These are phyloP conservation scores for Aspergillus incahuasiensis DNA, from an alignment of 495 filamentous ascomycete species.

Conservation along the genomic window DNA sequence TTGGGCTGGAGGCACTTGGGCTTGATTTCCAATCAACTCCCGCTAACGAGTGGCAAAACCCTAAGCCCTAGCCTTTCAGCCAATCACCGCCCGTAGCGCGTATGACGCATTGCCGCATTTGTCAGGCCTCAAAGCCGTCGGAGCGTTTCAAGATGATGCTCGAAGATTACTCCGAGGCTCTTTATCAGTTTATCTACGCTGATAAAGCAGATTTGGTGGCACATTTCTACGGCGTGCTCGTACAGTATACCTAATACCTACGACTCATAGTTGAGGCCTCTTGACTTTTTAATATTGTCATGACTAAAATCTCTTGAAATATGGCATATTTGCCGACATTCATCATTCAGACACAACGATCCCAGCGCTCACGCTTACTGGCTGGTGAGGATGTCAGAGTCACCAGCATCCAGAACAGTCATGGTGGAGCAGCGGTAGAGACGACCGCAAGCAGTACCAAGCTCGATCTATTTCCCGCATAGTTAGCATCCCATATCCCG, in stretches of 20 bases:
- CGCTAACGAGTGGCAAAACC: conserved; percentile 43
- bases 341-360: conserved; percentile 22
- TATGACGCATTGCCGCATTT: conserved; percentile 15
- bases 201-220: no score
- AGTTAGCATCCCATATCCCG: conserved; percentile 12
- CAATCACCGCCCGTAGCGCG: conserved; percentile 22
- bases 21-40: conserved; percentile 49
- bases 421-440: conserved; percentile 82
- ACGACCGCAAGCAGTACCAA: conserved; percentile 91
- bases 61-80: conserved; percentile 41
- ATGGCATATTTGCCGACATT: conserved; percentile 7
- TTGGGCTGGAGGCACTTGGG: conserved; percentile 32
- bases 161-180: background rate
- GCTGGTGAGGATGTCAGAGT: conserved; percentile 89
- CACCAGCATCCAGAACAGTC: conserved; percentile 93
- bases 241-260: background rate
- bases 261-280: background rate
- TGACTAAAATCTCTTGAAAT: conserved; percentile 21
- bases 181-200: background rate
- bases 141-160: conserved; percentile 1
- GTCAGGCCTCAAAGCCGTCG: conserved; percentile 10
- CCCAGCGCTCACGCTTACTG: conserved; percentile 20
- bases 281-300: conserved; percentile 17
- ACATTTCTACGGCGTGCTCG: no score
- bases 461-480: conserved; percentile 67